phyloP scores from a whole-genome alignment of 306 rosid species.

The Cucurbita ficifolia region DNA sequence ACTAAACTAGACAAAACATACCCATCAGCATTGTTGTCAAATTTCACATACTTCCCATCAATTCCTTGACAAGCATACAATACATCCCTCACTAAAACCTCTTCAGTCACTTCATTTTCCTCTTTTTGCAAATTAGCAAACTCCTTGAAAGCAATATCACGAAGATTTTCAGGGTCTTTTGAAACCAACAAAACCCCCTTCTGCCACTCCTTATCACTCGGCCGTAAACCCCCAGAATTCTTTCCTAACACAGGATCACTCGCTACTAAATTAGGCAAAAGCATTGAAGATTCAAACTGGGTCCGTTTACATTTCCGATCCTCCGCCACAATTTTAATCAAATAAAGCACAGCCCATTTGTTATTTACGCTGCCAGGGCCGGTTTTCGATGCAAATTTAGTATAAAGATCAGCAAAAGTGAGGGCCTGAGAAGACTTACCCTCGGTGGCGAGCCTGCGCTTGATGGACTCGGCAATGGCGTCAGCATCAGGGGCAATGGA shows the following conservation, averaged over 20 bases:
- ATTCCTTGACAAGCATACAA: slow-evolving; percentile 89
- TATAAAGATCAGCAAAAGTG: slow-evolving; percentile 70
- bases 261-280: slow-evolving; percentile 44
- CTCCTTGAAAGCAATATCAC: slow-evolving; percentile 62
- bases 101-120: slow-evolving; percentile 66
- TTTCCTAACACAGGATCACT: slow-evolving; percentile 19
- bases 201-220: slow-evolving; percentile 33
- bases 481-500: slow-evolving; percentile 79
- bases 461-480: slow-evolving; percentile 77
- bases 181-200: slow-evolving; percentile 56
- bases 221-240: slow-evolving; percentile 19
- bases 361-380: slow-evolving; percentile 63
- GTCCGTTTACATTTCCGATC: slow-evolving; percentile 31
- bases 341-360: slow-evolving; percentile 80
- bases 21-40: slow-evolving; percentile 26
- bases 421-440: slow-evolving; percentile 89
- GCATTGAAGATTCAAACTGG: slow-evolving; percentile 32
- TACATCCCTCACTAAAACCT: slow-evolving; percentile 74
- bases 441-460: slow-evolving; percentile 76
- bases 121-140: slow-evolving; percentile 52
- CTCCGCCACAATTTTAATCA: slow-evolving; percentile 57
- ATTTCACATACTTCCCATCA: slow-evolving; percentile 67
- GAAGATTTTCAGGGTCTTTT: slow-evolving; percentile 62
- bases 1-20: slow-evolving; percentile 37
- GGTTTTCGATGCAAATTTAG: slow-evolving; percentile 53